These are phyloP conservation scores for Pseudonectria foliicola DNA, from an alignment of 2,329 filamentous ascomycete species.

Conservation along the genomic window DNA sequence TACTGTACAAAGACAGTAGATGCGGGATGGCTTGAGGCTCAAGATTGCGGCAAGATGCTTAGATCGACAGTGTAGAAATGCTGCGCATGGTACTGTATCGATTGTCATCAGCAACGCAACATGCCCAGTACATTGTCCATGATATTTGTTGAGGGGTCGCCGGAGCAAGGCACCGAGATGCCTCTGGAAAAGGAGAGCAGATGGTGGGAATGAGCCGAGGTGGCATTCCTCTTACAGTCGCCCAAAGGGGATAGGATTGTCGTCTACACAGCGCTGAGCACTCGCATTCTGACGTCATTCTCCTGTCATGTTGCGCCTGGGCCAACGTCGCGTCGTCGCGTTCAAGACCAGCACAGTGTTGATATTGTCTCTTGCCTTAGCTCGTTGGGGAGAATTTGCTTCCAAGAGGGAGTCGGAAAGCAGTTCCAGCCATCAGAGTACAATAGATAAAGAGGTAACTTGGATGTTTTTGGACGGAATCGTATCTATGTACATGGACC, in stretches of 20 bases:
- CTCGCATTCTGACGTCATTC: slow-evolving; percentile 18
- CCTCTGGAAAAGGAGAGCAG: slow-evolving; percentile 2
- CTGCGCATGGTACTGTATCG: too few species aligned
- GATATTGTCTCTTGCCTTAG: slow-evolving; percentile 3
- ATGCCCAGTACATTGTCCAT: too few species aligned
- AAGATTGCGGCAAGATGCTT: too few species aligned
- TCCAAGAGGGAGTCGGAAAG: too few species aligned
- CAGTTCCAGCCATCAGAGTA: too few species aligned
- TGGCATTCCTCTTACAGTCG: slow-evolving; percentile 1
- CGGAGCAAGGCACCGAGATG: slow-evolving; percentile 1
- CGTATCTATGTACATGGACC: too few species aligned
- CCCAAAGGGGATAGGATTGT: slow-evolving; percentile 5
- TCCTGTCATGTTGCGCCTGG: slow-evolving; percentile 17
- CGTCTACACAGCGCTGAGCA: slow-evolving; percentile 7
- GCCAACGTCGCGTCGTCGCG: slow-evolving; percentile 1
- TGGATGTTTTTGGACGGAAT: too few species aligned
- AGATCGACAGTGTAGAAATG: too few species aligned
- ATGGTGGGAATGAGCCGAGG: neutral
- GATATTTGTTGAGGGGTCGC: neutral
- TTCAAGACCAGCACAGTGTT: slow-evolving; percentile 17
- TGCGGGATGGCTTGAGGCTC: too few species aligned
- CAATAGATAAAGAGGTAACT: too few species aligned
- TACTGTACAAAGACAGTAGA: too few species aligned
- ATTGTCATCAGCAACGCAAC: too few species aligned
- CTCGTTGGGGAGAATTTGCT: slow-evolving; percentile 5